A percentile compares a stretch with the other conserved stretches of the same genome.
phyloP scores from a whole-genome alignment of 176 grass and related monocot species.

The Bonia amplexicaulis region DNA sequence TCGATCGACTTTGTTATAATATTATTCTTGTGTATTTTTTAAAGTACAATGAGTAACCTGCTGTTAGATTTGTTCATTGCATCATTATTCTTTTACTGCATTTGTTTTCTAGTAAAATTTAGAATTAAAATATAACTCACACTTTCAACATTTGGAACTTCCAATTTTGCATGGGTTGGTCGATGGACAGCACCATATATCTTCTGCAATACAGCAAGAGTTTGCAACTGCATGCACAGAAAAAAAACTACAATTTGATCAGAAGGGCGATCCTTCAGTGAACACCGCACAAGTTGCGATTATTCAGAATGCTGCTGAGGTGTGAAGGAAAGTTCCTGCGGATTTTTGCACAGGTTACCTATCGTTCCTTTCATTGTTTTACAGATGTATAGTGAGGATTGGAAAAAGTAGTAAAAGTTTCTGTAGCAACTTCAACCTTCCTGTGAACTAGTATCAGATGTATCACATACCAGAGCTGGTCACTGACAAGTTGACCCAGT shows the following conservation, averaged over 20 bases:
- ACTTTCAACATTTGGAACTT: neutral
- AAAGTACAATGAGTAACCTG: too few relatives aligned
- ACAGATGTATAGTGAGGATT: conserved; percentile 13
- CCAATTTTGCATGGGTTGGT: neutral
- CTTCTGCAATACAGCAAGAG: neutral
- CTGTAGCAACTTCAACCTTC: neutral
- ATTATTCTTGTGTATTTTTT: too few relatives aligned
- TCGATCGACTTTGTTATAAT: too few relatives aligned
- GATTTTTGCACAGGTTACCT: neutral
- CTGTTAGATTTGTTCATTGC: too few relatives aligned
- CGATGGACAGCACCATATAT: neutral
- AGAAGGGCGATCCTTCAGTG: neutral
- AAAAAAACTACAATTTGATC: neutral
- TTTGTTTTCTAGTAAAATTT: too few relatives aligned
- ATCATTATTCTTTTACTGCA: too few relatives aligned
- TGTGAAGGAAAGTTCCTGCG: neutral
- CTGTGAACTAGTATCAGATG: neutral
- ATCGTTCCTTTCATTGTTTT: neutral
- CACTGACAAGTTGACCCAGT: conserved; percentile 13
- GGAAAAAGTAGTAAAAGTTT: neutral
- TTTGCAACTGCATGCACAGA: neutral
- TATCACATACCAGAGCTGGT: neutral
- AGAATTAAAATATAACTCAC: too few relatives aligned
- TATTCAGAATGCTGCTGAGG: neutral
- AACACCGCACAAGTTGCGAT: neutral